Evolutionary conservation across 164 flowering plant genomes (phyloP).

Genomic region (Warburgia ugandensis): DNA sequence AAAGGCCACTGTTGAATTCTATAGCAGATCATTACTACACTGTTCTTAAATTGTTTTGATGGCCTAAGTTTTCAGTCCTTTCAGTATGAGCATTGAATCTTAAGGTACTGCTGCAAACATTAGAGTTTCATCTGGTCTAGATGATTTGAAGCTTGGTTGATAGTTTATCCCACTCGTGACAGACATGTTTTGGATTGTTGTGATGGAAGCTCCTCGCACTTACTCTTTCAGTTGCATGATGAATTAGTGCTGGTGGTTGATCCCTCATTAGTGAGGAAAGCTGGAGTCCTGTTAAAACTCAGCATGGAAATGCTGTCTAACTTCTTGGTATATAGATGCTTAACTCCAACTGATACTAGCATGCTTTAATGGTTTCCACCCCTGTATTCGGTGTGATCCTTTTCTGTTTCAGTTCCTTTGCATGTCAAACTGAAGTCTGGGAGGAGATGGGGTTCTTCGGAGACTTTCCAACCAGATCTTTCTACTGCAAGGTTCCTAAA

Average conservation of each 20-base stretch:
- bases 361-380: not conserved
- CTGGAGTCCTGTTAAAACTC: conserved; percentile 49
- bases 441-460: conserved; percentile 88
- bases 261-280: conserved; percentile 59
- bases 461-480: conserved; percentile 41
- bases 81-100: no score
- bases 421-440: conserved; percentile 79
- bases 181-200: not conserved
- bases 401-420: conserved; percentile 66
- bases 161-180: no score
- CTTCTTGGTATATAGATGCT: conserved; percentile 70
- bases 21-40: conserved; percentile 53
- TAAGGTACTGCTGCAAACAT: no score
- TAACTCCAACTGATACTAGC: no score
- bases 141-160: no score
- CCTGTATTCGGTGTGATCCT: not conserved
- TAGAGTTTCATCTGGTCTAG: no score
- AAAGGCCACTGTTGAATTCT: conserved; percentile 75
- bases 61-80: no score
- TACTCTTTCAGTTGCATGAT: conserved; percentile 73
- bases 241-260: conserved; percentile 86
- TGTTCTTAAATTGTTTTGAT: not conserved
- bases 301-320: conserved; percentile 89
- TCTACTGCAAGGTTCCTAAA: no score
- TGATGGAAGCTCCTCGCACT: no score